Conservation (phyloP, 306 rosid species). For the Phaseolus lunatus region DNA sequence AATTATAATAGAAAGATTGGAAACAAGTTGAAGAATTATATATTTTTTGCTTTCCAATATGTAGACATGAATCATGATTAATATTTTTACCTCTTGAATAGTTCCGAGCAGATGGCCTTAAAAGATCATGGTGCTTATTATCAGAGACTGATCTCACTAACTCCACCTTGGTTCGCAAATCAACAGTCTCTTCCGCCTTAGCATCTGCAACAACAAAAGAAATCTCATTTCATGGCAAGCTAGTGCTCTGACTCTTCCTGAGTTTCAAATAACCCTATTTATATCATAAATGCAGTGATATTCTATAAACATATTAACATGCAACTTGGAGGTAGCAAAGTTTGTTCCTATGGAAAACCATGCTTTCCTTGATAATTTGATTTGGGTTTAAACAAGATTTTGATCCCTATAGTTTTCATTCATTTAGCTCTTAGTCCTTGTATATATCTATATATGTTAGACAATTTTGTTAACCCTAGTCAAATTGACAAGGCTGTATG, state of each 20-base stretch:
- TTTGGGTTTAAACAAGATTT: neutral
- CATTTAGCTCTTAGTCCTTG: neutral
- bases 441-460: neutral
- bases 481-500: too few species aligned
- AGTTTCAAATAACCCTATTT: neutral
- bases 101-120: constrained; percentile 83
- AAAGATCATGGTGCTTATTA: constrained; percentile 77
- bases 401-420: neutral
- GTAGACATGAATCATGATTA: constrained; percentile 7
- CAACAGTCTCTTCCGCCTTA: constrained; percentile 51
- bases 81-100: constrained; percentile 69
- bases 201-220: constrained; percentile 61
- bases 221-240: constrained; percentile 40
- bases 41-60: neutral
- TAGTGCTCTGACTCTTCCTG: constrained; percentile 11
- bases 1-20: neutral
- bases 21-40: constrained; percentile 1
- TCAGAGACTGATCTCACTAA: constrained; percentile 65
- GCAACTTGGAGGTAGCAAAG: constrained; percentile 1
- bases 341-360: constrained; percentile 14
- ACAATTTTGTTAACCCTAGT: too few species aligned
- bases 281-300: constrained; percentile 18
- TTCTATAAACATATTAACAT: constrained; percentile 27
- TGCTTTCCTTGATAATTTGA: constrained; percentile 22
- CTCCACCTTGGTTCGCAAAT: constrained; percentile 62